Base-by-base conservation (phyloP, 2,329 filamentous ascomycete genomes). In the Ceratocystis eucalypticola region DNA sequence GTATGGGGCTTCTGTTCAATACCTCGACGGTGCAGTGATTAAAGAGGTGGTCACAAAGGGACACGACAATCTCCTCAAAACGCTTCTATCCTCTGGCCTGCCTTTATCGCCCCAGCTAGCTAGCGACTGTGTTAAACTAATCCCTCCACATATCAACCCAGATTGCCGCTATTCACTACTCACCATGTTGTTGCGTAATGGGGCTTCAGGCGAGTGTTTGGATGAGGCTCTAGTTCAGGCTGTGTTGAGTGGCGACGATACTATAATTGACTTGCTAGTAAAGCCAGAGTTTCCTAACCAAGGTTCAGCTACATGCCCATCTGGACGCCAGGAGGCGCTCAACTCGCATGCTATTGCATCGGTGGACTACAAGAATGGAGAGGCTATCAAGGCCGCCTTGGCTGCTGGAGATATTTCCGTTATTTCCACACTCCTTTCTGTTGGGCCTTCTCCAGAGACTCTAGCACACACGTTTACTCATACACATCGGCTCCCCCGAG, bases 1-100 rank as follows among this genome's bases (percentile, higher is more conserved):
- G 2, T 79, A 84, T 65, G 81, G 81, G 6, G 81, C 81, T 0
- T 82, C 82, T 0, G 75, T 84, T 37, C 81, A 83, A 69, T 80
- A 80, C 67, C 77, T 82, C 48, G 77, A 81, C 61, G 81, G 78
- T 0, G 72, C 75, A 5, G 78, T 78, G 1, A 67, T 85, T 3
- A 79, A 79, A n/a, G 76, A 74, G 28, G 79, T 80, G 2, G 77
- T 85, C 1, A 72, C 76, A 0, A 75, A 74, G 20, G 78, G 79
- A 0, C 78, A 82, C 20, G 70, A 78, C 3, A 77, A 77, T 37
- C 72, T 85, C 0, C 77, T 80, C 0, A 74, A 76, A 25, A 74
- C 80, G 1, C 72, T 85, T 25, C 72, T 85, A 0, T 75, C 71
- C 44, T 78, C 79, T 5, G 74, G 71, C n/a, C 76, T 78, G 0